Percentiles rank a stretch among this genome's conserved stretches.
These are phyloP conservation scores for Microglena sp. DNA, from an alignment of 139 green algal genomes.

Conservation along the genomic window DNA sequence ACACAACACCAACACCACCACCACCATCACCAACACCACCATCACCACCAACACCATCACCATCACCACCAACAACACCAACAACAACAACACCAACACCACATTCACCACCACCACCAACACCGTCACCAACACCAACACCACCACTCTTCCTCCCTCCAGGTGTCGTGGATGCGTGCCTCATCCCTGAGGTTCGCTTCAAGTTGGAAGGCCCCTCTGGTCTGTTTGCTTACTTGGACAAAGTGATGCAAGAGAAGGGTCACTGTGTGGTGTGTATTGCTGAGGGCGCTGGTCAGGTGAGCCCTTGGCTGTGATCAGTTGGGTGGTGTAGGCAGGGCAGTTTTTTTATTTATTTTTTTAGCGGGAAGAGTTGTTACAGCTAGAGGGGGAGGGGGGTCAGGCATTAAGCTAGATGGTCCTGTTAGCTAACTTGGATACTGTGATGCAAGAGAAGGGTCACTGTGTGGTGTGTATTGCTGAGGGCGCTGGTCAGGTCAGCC, in stretches of 20 bases:
- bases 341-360: not conserved
- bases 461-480: slow-evolving; percentile 59
- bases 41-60: too few species aligned
- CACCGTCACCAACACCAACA: not conserved
- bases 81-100: too few species aligned
- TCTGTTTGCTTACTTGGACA: slow-evolving; percentile 38
- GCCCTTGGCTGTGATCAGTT: not conserved
- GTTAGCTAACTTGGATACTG: slow-evolving; percentile 38
- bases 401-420: too few species aligned
- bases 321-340: not conserved
- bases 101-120: too few species aligned
- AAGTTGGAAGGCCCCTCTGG: slow-evolving; percentile 8
- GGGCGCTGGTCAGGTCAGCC: slow-evolving; percentile 49
- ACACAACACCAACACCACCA: too few species aligned
- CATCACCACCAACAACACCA: too few species aligned
- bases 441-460: slow-evolving; percentile 76
- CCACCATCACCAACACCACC: too few species aligned
- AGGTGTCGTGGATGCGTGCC: slow-evolving; percentile 74
- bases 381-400: slow-evolving; percentile 73
- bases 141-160: slow-evolving; percentile 5
- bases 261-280: slow-evolving; percentile 66
- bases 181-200: slow-evolving; percentile 73
- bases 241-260: slow-evolving; percentile 68
- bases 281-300: slow-evolving; percentile 55
- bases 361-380: too few species aligned